Percentiles rank a stretch among this genome's conserved stretches.
Conservation (phyloP, 108 stramenopile species). For the Skeletonema potamos region DNA sequence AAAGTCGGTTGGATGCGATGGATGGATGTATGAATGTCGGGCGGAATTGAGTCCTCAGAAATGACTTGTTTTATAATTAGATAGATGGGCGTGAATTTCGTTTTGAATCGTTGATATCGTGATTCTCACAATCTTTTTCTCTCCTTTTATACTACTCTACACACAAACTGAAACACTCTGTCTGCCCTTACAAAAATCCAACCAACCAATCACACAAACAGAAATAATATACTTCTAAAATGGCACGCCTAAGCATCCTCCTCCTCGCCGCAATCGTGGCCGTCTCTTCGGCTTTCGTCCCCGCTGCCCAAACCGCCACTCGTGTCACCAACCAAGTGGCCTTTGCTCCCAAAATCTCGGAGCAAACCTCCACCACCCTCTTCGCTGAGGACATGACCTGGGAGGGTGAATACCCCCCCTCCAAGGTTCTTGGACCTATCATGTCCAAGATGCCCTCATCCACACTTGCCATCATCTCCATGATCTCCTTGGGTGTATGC, state of each 20-base stretch:
- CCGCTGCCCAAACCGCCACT: conserved; percentile 44
- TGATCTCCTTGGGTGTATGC: conserved; percentile 66
- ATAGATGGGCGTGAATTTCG: background rate
- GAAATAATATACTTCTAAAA: conserved; percentile 18
- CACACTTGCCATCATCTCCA: conserved; percentile 71
- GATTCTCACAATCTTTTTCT: background rate
- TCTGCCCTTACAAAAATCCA: background rate
- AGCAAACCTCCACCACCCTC: conserved; percentile 35
- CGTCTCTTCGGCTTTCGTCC: conserved; percentile 72
- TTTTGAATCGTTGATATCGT: background rate
- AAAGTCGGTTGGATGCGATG: too few species aligned
- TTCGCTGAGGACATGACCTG: conserved; percentile 89
- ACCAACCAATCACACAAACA: background rate
- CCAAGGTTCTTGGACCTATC: conserved; percentile 93
- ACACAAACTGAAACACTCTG: background rate
- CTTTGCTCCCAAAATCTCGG: conserved; percentile 36
- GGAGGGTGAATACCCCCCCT: conserved; percentile 90
- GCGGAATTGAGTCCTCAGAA: background rate
- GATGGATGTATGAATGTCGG: background rate
- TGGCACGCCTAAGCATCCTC: conserved; percentile 60
- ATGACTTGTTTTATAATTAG: background rate
- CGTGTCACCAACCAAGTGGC: conserved; percentile 27
- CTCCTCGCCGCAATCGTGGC: conserved; percentile 76
- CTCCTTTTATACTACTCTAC: too few species aligned
- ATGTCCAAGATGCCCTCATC: conserved; percentile 95